Evolutionary conservation across 345 rosid genomes (phyloP).

Genomic region (Kernera saxatilis): DNA sequence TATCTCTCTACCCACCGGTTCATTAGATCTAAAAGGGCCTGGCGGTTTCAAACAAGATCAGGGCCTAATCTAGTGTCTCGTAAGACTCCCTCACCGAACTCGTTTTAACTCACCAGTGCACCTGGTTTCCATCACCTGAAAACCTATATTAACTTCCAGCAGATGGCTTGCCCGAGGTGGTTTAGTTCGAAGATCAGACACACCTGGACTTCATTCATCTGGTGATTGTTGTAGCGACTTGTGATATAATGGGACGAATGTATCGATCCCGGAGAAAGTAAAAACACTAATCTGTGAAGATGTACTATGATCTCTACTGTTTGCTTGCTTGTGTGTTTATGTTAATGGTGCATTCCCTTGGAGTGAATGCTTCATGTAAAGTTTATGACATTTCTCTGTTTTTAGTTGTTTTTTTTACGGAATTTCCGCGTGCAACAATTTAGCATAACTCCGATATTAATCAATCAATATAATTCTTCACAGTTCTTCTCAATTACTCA

Average conservation of each 20-base stretch:
- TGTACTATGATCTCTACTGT: conserved; percentile 16
- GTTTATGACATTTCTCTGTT: conserved; percentile 6
- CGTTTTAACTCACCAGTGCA: neutral
- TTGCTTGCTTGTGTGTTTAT: conserved; percentile 8
- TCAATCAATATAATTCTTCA: too few species aligned
- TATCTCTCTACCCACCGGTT: neutral
- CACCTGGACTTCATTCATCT: conserved; percentile 24
- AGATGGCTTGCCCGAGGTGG: conserved; percentile 82
- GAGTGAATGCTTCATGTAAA: conserved; percentile 27
- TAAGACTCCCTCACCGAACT: neutral
- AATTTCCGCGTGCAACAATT: too few species aligned
- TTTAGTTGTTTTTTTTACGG: too few species aligned
- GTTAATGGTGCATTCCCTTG: conserved; percentile 15
- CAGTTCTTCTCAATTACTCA: too few species aligned
- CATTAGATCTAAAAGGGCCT: conserved; percentile 5
- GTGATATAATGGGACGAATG: conserved; percentile 8
- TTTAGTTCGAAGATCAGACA: conserved; percentile 26
- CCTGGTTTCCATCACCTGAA: conserved; percentile 32
- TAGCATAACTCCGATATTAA: too few species aligned
- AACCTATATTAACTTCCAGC: conserved; percentile 25
- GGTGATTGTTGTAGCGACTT: conserved; percentile 22
- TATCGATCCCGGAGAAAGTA: conserved; percentile 22
- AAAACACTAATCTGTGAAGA: conserved; percentile 8
- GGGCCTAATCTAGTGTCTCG: conserved; percentile 9
- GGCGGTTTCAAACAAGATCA: neutral